These are phyloP conservation scores for Protomyces inouyei DNA, from an alignment of 1,139 yeast species.

Conservation along the genomic window DNA sequence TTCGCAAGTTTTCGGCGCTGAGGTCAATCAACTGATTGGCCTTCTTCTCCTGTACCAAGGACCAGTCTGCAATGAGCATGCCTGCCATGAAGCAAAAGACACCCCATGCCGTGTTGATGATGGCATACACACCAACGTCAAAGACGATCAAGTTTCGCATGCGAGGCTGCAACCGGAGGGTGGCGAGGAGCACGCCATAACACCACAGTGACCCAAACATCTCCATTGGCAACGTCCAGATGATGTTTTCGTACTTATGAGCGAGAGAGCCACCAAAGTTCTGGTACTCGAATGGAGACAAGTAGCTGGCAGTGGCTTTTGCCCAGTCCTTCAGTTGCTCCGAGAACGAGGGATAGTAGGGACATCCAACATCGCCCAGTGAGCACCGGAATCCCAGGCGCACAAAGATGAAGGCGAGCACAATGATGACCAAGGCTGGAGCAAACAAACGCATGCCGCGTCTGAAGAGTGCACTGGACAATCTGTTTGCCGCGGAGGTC, in stretches of 20 bases:
- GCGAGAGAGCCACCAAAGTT: neutral
- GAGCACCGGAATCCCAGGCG: conserved; percentile 3
- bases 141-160: neutral
- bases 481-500: neutral
- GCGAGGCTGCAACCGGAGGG: neutral
- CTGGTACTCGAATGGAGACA: neutral
- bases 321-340: conserved; percentile 3
- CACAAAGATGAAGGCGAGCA: conserved; percentile 5
- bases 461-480: conserved; percentile 5
- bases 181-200: conserved; percentile 4
- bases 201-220: conserved; percentile 4
- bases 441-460: conserved; percentile 10
- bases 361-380: neutral
- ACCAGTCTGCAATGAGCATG: conserved; percentile 4
- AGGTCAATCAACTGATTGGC: neutral
- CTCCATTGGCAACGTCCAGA: conserved; percentile 13
- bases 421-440: conserved; percentile 1
- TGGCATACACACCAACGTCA: neutral
- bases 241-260: conserved; percentile 8
- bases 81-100: conserved; percentile 14
- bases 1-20: no score
- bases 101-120: neutral
- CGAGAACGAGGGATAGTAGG: neutral
- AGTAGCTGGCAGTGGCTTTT: neutral
- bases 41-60: neutral